These are phyloP conservation scores for Podospora australis DNA, from an alignment of 495 filamentous ascomycete species.

Conservation along the genomic window DNA sequence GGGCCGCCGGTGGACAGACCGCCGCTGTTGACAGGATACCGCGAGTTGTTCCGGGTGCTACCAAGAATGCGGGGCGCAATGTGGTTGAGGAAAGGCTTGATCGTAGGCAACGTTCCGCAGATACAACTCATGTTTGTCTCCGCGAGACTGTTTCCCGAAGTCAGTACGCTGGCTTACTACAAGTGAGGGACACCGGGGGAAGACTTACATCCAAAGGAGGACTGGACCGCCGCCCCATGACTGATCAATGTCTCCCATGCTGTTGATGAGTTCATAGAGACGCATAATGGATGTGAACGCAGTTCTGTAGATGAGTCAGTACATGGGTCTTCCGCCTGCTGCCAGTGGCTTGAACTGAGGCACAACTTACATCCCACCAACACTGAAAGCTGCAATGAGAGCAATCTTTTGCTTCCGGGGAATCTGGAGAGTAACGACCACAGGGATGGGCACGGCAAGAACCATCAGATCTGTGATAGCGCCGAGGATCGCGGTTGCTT, in stretches of 20 bases:
- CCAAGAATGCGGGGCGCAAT: constrained; percentile 10
- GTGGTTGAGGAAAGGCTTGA: constrained; percentile 11
- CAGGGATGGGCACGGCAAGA: constrained; percentile 27
- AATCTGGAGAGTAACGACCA: constrained; percentile 16
- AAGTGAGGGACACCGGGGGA: background rate
- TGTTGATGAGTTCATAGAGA: constrained; percentile 1
- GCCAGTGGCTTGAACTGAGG: background rate
- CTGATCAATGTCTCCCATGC: constrained; percentile 8
- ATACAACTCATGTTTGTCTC: constrained; percentile 14
- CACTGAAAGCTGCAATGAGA: constrained; percentile 3
- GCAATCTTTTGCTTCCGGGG: constrained; percentile 10
- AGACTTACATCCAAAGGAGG: constrained; percentile 15
- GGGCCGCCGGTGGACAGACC: background rate
- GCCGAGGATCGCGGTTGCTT: constrained; percentile 32
- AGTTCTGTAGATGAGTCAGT: background rate
- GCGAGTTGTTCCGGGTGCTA: background rate
- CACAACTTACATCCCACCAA: constrained; percentile 3
- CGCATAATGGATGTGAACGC: constrained; percentile 13
- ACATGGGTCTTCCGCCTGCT: background rate
- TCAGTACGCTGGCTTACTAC: background rate
- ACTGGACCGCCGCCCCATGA: constrained; percentile 7
- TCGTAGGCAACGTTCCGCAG: constrained; percentile 9
- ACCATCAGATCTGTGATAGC: constrained; percentile 32
- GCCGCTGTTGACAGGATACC: constrained; percentile 1
- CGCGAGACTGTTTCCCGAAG: constrained; percentile 2